Evolutionary conservation across 2,329 filamentous ascomycete species (phyloP).

Genomic region (Fusarium protoensiforme): DNA sequence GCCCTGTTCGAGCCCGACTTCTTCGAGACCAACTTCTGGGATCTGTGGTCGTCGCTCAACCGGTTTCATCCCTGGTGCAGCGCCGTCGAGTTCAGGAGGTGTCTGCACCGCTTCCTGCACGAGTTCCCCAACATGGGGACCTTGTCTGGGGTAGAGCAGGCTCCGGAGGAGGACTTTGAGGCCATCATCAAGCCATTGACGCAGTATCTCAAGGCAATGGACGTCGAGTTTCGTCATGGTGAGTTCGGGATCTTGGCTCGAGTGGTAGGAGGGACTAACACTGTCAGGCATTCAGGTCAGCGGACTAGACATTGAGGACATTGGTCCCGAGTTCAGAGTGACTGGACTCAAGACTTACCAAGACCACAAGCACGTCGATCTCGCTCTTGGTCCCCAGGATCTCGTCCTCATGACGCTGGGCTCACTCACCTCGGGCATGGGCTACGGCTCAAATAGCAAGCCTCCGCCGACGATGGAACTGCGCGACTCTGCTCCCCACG

Average conservation of each 20-base stretch:
- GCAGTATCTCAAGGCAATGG: conserved; percentile 42
- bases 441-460: conserved; percentile 36
- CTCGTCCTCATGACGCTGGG: conserved; percentile 38
- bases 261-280: conserved; percentile 9
- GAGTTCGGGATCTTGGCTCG: not conserved
- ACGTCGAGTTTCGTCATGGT: conserved; percentile 43
- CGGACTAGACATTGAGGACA: conserved; percentile 38
- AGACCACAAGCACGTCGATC: conserved; percentile 14
- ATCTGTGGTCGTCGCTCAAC: conserved; percentile 43
- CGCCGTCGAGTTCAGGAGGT: conserved; percentile 42
- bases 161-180: conserved; percentile 41
- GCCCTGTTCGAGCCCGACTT: conserved; percentile 41
- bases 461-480: conserved; percentile 42
- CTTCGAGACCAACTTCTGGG: conserved; percentile 44
- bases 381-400: conserved; percentile 24
- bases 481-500: conserved; percentile 41
- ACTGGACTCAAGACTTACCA: conserved; percentile 35
- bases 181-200: conserved; percentile 42
- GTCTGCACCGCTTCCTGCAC: conserved; percentile 40
- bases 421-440: conserved; percentile 41
- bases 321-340: conserved; percentile 30
- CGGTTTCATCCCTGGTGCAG: conserved; percentile 44
- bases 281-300: conserved; percentile 38
- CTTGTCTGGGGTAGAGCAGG: conserved; percentile 39
- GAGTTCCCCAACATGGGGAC: conserved; percentile 44